Percentiles rank a stretch among this genome's conserved stretches.
These are phyloP conservation scores for Aspergillus costaricaensis DNA, from an alignment of 2,329 filamentous ascomycete species.

Conservation along the genomic window DNA sequence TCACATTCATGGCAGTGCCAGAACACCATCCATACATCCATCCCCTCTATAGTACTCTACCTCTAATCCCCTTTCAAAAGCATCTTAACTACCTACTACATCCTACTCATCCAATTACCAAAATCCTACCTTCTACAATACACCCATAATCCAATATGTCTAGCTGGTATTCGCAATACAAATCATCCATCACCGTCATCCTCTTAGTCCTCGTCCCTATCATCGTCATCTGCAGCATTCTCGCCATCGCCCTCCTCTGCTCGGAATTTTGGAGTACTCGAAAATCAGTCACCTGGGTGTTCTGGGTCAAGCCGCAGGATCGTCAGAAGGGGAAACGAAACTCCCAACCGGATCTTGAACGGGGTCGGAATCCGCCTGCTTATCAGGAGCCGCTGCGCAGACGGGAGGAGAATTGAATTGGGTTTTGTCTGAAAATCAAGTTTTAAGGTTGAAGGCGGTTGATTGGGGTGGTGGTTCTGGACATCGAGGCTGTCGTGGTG, in stretches of 20 bases:
- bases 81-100: too few species aligned
- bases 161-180: slow-evolving; percentile 20
- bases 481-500: background rate
- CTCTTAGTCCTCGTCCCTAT: slow-evolving; percentile 52
- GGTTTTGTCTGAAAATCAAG: too few species aligned
- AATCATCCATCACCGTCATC: slow-evolving; percentile 44
- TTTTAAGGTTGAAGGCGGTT: background rate
- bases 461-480: background rate
- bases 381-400: background rate
- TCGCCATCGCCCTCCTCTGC: slow-evolving; percentile 43
- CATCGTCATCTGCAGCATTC: slow-evolving; percentile 43
- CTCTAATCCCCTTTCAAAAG: background rate
- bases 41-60: background rate
- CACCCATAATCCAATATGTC: slow-evolving; percentile 1
- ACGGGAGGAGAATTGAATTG: background rate
- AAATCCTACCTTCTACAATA: background rate
- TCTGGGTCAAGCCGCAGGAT: slow-evolving; percentile 25
- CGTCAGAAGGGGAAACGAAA: slow-evolving; percentile 9
- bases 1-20: background rate
- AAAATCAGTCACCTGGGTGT: slow-evolving; percentile 16
- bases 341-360: background rate
- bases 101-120: background rate
- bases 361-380: background rate
- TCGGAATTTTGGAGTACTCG: slow-evolving; percentile 36
- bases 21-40: background rate